A percentile compares a stretch with the other conserved stretches of the same genome.
Conservation (phyloP, 768 basidiomycete genomes). For the Agaricus blazei region DNA sequence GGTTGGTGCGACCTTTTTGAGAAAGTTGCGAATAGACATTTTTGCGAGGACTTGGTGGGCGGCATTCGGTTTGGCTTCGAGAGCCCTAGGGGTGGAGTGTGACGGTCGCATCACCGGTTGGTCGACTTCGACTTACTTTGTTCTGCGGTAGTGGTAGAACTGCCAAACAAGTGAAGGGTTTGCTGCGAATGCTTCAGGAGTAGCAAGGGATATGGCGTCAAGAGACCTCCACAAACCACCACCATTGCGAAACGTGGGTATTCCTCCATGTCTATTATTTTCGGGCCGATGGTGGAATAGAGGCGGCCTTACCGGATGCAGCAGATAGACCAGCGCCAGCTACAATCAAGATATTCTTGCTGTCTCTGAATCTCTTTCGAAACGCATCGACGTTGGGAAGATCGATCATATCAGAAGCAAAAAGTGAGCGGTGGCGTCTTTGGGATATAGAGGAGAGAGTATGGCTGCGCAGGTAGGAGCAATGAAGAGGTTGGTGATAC, state of each 20-base stretch:
- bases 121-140: conserved; percentile 29
- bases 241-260: conserved; percentile 47
- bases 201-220: conserved; percentile 46
- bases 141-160: conserved; percentile 61
- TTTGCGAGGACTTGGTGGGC: conserved; percentile 49
- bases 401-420: too few species aligned
- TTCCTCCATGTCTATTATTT: conserved; percentile 18
- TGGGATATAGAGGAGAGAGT: too few species aligned
- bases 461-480: too few species aligned
- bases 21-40: conserved; percentile 32
- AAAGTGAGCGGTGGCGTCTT: too few species aligned
- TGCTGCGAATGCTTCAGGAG: conserved; percentile 43
- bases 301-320: conserved; percentile 41
- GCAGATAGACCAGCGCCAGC: conserved; percentile 63
- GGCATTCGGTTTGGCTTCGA: conserved; percentile 44
- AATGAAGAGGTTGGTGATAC: too few species aligned
- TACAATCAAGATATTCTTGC: conserved; percentile 31
- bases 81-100: conserved; percentile 32
- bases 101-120: not conserved
- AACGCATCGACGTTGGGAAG: conserved; percentile 22
- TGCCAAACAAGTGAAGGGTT: conserved; percentile 55
- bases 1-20: conserved; percentile 33
- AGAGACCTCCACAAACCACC: conserved; percentile 50
- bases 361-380: conserved; percentile 20
- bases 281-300: conserved; percentile 4